These are phyloP conservation scores for Hypocreales sp. DNA, from an alignment of 2,329 filamentous ascomycete genomes.

Conservation along the genomic window DNA sequence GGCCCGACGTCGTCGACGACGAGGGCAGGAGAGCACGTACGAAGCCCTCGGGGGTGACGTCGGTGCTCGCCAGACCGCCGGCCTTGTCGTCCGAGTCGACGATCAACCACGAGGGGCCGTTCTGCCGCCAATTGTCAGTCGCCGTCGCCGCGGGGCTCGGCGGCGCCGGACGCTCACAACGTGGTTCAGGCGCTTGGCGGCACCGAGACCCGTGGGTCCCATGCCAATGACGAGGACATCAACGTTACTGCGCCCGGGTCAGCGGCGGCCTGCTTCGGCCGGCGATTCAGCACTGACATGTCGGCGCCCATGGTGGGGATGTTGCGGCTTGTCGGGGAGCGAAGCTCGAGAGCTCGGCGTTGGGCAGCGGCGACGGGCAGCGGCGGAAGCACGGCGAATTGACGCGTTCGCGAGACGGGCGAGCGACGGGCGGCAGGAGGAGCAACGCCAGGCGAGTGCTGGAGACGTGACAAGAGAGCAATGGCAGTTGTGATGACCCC, in stretches of 20 bases:
- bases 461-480: too few species aligned
- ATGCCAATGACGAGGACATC: slow-evolving; percentile 97
- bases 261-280: slow-evolving; percentile 5
- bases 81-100: slow-evolving; percentile 83
- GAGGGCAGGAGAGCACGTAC: slow-evolving; percentile 41
- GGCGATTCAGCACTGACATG: slow-evolving; percentile 15
- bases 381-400: too few species aligned
- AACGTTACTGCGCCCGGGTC: slow-evolving; percentile 53
- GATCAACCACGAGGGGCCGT: slow-evolving; percentile 90
- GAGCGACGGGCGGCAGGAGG: too few species aligned
- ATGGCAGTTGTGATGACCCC: too few species aligned
- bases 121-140: slow-evolving; percentile 33
- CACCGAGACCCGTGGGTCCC: slow-evolving; percentile 92
- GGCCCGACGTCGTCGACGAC: background rate
- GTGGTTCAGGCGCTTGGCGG: slow-evolving; percentile 94
- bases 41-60: slow-evolving; percentile 90
- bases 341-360: too few species aligned
- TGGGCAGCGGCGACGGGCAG: slow-evolving; percentile 2
- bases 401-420: too few species aligned
- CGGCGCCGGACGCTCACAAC: slow-evolving; percentile 47
- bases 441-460: too few species aligned
- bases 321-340: too few species aligned
- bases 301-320: slow-evolving; percentile 24
- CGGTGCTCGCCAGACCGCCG: slow-evolving; percentile 90
- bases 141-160: background rate